phyloP scores from a whole-genome alignment of 805 yeast genomes.

The Pichia nakasei region DNA sequence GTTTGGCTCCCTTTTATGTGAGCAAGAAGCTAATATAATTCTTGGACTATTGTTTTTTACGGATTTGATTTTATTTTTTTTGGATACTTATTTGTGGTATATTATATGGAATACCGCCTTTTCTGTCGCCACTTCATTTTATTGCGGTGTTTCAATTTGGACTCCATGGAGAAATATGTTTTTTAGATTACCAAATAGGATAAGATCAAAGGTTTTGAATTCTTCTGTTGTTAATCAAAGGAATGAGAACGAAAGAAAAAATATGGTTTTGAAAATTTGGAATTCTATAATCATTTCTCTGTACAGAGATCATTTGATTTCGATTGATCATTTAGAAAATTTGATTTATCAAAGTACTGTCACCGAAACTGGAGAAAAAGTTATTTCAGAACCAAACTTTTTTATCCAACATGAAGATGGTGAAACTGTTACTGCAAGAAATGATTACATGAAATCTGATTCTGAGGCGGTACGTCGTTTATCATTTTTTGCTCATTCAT shows the following conservation, averaged over 20 bases:
- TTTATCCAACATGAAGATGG: slow-evolving; percentile 80
- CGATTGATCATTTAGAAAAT: slow-evolving; percentile 62
- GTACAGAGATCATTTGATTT: slow-evolving; percentile 72
- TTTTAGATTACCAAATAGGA: slow-evolving; percentile 67
- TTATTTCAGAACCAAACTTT: slow-evolving; percentile 63
- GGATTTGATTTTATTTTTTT: slow-evolving; percentile 60
- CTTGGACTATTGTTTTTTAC: slow-evolving; percentile 46
- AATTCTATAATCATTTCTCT: slow-evolving; percentile 74
- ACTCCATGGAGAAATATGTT: slow-evolving; percentile 85
- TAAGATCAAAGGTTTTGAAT: slow-evolving; percentile 58
- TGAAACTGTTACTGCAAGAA: slow-evolving; percentile 29
- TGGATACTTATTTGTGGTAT: slow-evolving; percentile 83
- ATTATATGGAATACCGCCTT: slow-evolving; percentile 70
- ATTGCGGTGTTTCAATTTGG: slow-evolving; percentile 75
- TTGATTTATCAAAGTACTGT: slow-evolving; percentile 46
- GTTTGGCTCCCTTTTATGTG: slow-evolving; percentile 46
- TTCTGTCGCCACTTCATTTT: slow-evolving; percentile 57
- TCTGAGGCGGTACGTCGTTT: slow-evolving; percentile 79
- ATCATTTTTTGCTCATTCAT: slow-evolving; percentile 83
- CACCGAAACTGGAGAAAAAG: slow-evolving; percentile 31
- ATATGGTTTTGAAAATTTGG: slow-evolving; percentile 66
- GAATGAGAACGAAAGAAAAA: slow-evolving; percentile 35
- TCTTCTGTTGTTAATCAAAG: slow-evolving; percentile 28
- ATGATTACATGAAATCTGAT: slow-evolving; percentile 49
- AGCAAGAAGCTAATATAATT: slow-evolving; percentile 47